Conservation (phyloP, 768 basidiomycete species). For the Pisolithus microcarpus region DNA sequence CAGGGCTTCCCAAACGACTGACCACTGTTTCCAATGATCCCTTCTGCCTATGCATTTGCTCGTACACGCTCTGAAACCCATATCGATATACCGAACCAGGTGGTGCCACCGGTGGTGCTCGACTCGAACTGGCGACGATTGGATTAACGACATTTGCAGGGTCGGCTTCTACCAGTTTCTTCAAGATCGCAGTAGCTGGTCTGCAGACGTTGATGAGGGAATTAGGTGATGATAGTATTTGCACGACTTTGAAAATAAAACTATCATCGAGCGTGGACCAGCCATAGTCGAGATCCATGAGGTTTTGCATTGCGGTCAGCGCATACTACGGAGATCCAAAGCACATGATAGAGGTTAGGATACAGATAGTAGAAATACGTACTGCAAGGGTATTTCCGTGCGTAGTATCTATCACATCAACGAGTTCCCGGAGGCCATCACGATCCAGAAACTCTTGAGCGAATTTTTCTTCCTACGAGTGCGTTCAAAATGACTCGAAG, state of each 20-base stretch:
- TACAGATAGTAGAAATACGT: conserved; percentile 16
- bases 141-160: conserved; percentile 59
- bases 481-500: neutral
- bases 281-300: conserved; percentile 82
- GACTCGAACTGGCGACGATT: conserved; percentile 53
- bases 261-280: conserved; percentile 65
- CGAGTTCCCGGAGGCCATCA: conserved; percentile 64
- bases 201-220: conserved; percentile 86
- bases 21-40: conserved; percentile 79
- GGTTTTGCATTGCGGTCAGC: conserved; percentile 75
- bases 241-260: conserved; percentile 75
- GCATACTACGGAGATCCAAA: conserved; percentile 52
- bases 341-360: neutral
- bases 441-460: conserved; percentile 68
- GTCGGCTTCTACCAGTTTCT: conserved; percentile 84
- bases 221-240: conserved; percentile 65
- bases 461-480: conserved; percentile 71
- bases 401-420: conserved; percentile 55
- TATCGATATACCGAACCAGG: conserved; percentile 74
- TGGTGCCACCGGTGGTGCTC: conserved; percentile 41
- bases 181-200: conserved; percentile 84
- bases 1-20: conserved; percentile 67
- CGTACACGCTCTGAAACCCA: conserved; percentile 78
- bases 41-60: conserved; percentile 70
- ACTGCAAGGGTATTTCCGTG: conserved; percentile 86